These are phyloP conservation scores for Lumnitzera littorea DNA, from an alignment of 345 rosid species.

Conservation along the genomic window DNA sequence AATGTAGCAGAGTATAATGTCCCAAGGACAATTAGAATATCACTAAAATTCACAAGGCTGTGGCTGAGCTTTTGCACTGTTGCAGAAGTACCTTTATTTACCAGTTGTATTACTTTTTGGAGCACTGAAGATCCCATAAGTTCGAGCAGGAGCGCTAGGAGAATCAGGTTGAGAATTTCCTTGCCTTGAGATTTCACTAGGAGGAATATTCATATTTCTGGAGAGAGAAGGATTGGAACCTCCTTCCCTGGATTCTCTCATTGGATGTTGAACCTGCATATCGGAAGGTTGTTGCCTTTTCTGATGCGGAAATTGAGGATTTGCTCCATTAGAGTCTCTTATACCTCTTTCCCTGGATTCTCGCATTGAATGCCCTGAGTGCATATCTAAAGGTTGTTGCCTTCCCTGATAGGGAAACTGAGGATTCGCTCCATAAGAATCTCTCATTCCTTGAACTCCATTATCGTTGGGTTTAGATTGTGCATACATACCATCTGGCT, in stretches of 20 bases:
- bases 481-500: conserved; percentile 25
- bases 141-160: conserved; percentile 15
- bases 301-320: conserved; percentile 11
- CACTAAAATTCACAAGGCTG: no score
- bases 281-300: conserved; percentile 19
- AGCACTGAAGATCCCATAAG: conserved; percentile 62
- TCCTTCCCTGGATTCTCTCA: conserved; percentile 14
- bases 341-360: conserved; percentile 13
- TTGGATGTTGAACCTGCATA: conserved; percentile 8
- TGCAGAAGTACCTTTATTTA: conserved; percentile 7
- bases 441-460: conserved; percentile 14
- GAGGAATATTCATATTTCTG: conserved; percentile 13
- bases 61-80: no score
- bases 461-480: conserved; percentile 11
- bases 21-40: no score
- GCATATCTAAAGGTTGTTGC: conserved; percentile 15
- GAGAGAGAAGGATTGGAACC: conserved; percentile 9
- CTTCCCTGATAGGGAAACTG: conserved; percentile 13
- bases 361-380: conserved; percentile 10
- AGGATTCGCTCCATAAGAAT: conserved; percentile 17
- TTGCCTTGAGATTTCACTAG: conserved; percentile 22
- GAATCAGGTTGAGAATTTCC: conserved; percentile 4
- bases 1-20: no score
- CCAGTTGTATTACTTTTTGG: conserved; percentile 13
- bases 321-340: conserved; percentile 18